Evolutionary conservation across 2,329 filamentous ascomycete genomes (phyloP).

Genomic region (Fusarium miscanthi): DNA sequence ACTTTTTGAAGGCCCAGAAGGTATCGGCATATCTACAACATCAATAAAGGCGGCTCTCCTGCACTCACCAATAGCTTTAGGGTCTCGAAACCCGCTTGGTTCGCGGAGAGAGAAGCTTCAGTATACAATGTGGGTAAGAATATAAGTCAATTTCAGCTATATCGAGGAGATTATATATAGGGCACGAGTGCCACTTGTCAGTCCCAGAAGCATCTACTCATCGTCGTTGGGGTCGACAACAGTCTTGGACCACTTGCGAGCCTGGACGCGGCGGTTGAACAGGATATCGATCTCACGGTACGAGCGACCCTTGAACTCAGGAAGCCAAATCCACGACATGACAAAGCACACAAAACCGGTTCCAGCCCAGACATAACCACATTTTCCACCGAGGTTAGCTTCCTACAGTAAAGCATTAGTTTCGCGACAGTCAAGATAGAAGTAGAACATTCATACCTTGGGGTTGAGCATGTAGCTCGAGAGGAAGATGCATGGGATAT

Average conservation of each 20-base stretch:
- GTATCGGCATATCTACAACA: not conserved
- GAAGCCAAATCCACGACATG: not conserved
- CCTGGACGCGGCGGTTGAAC: not conserved
- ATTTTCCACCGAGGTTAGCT: not conserved
- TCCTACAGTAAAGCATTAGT: not conserved
- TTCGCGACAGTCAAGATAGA: rapidly evolving
- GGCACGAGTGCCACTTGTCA: not conserved
- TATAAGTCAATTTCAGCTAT: not conserved
- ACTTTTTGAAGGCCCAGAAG: not conserved
- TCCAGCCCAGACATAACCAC: not conserved
- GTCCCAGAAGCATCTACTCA: not conserved
- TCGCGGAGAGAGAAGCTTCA: not conserved
- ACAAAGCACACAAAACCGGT: not conserved
- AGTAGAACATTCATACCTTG: slow-evolving; percentile 7
- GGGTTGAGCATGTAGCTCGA: slow-evolving; percentile 70
- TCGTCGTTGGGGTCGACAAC: not conserved
- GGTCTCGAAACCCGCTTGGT: not conserved
- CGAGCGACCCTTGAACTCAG: not conserved
- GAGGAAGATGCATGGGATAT: slow-evolving; percentile 75
- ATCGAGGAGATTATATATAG: no score
- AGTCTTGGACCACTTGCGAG: slow-evolving; percentile 5
- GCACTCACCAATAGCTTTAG: not conserved
- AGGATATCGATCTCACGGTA: not conserved
- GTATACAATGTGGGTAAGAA: not conserved
- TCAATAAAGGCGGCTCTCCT: not conserved